Evolutionary conservation across 208 protist genomes (phyloP).

Genomic region (Strigomonas oncopelti): DNA sequence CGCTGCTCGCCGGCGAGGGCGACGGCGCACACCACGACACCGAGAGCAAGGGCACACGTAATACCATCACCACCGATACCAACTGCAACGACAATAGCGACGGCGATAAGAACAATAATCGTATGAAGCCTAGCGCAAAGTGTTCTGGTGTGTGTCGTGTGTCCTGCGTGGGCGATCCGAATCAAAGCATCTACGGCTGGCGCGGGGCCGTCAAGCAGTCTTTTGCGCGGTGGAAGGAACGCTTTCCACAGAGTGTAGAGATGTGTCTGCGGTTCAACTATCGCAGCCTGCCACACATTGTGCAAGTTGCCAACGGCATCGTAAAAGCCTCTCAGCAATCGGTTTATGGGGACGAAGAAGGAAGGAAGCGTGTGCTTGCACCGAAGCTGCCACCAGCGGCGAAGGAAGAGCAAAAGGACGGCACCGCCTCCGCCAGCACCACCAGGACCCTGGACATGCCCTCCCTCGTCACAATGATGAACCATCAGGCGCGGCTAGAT

Average conservation of each 20-base stretch:
- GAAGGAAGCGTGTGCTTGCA: not conserved
- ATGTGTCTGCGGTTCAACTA: slow-evolving; percentile 74
- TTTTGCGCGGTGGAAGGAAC: slow-evolving; percentile 64
- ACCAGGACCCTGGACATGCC: not conserved
- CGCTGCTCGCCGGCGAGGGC: slow-evolving; percentile 67
- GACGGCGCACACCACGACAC: too few relatives aligned
- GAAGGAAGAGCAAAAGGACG: not conserved
- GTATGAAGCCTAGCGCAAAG: not conserved
- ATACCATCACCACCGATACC: not conserved
- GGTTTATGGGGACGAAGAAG: not conserved
- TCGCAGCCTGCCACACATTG: slow-evolving; percentile 70
- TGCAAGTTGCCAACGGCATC: slow-evolving; percentile 54
- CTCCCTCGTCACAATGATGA: not conserved
- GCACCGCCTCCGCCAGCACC: not conserved
- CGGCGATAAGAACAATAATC: not conserved
- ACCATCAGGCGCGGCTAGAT: not conserved
- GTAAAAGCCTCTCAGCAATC: slow-evolving; percentile 37
- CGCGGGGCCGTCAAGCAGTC: slow-evolving; percentile 69
- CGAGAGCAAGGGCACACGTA: not conserved
- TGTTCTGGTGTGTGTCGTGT: slow-evolving; percentile 40
- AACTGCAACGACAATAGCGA: not conserved
- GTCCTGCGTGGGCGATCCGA: slow-evolving; percentile 85
- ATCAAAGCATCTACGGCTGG: slow-evolving; percentile 89
- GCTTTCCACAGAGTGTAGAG: slow-evolving; percentile 60
- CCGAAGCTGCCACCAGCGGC: not conserved